These are phyloP conservation scores for Wallacemonas sp. DNA, from an alignment of 208 protist genomes.

Conservation along the genomic window DNA sequence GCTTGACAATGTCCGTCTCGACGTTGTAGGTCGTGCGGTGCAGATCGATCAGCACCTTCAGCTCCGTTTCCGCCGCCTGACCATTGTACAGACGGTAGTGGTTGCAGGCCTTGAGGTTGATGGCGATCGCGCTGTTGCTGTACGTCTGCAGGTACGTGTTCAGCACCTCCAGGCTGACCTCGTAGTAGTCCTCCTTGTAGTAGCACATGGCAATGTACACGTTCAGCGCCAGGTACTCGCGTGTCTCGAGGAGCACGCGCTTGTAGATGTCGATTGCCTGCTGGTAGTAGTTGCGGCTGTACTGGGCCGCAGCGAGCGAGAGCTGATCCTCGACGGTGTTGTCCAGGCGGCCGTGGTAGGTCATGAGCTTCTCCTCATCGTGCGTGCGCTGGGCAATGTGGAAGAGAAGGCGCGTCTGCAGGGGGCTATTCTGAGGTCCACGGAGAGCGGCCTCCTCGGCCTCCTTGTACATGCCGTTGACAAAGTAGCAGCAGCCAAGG, in stretches of 20 bases:
- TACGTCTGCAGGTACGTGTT: slow-evolving; percentile 91
- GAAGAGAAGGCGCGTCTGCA: slow-evolving; percentile 95
- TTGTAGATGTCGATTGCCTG: slow-evolving; percentile 98
- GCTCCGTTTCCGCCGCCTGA: slow-evolving; percentile 91
- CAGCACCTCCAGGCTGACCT: slow-evolving; percentile 92
- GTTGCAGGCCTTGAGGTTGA: slow-evolving; percentile 98
- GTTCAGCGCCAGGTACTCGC: slow-evolving; percentile 93
- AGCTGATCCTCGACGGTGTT: slow-evolving; percentile 93
- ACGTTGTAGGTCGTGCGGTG: slow-evolving; percentile 90
- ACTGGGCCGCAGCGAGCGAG: slow-evolving; percentile 95
- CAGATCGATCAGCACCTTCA: slow-evolving; percentile 91
- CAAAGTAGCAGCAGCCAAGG: slow-evolving; percentile 86
- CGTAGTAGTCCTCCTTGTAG: slow-evolving; percentile 98
- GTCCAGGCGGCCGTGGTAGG: slow-evolving; percentile 92
- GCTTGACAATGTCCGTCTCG: slow-evolving; percentile 94
- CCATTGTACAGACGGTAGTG: slow-evolving; percentile 95
- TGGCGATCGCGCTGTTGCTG: slow-evolving; percentile 93
- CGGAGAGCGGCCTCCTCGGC: slow-evolving; percentile 88
- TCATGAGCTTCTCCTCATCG: slow-evolving; percentile 93
- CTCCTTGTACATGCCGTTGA: slow-evolving; percentile 86
- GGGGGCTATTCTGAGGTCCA: slow-evolving; percentile 55
- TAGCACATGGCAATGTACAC: slow-evolving; percentile 98
- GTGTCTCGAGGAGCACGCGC: slow-evolving; percentile 93
- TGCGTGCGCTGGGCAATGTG: slow-evolving; percentile 93
- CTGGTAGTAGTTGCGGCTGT: slow-evolving; percentile 94